Conservation (phyloP, 2,329 filamentous ascomycete species). For the Pseudogymnoascus sp. region DNA sequence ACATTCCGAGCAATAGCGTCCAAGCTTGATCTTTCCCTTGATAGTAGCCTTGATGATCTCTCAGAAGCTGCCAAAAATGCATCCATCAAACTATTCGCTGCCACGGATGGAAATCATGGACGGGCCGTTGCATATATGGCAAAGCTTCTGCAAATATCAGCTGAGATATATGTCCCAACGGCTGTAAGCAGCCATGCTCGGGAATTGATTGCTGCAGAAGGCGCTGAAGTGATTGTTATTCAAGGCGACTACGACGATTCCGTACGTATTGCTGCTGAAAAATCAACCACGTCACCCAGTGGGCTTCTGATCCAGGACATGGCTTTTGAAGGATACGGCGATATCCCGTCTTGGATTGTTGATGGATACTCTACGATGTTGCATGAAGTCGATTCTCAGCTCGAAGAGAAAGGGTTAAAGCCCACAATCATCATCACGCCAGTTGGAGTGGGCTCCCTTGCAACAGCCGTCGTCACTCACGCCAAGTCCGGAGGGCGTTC, state of each 20-base stretch:
- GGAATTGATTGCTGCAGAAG: slow-evolving; percentile 53
- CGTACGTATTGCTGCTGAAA: not conserved
- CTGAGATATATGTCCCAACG: slow-evolving; percentile 56
- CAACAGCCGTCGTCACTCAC: slow-evolving; percentile 59
- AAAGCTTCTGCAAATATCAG: slow-evolving; percentile 46
- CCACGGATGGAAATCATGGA: slow-evolving; percentile 73
- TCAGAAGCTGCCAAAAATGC: slow-evolving; percentile 27
- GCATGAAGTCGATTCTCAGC: slow-evolving; percentile 54
- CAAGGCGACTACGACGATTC: slow-evolving; percentile 54
- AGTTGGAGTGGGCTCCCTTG: slow-evolving; percentile 66
- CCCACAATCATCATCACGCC: slow-evolving; percentile 53
- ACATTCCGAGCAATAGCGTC: slow-evolving; percentile 43
- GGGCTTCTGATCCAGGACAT: slow-evolving; percentile 60
- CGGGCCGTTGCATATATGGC: slow-evolving; percentile 66
- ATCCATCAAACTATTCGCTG: slow-evolving; percentile 48
- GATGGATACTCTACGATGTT: slow-evolving; percentile 71
- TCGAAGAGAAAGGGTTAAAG: slow-evolving; percentile 41
- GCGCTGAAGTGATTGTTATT: slow-evolving; percentile 50
- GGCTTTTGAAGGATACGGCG: slow-evolving; percentile 49
- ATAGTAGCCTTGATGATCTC: slow-evolving; percentile 36
- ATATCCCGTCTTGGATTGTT: slow-evolving; percentile 65
- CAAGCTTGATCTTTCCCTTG: slow-evolving; percentile 29
- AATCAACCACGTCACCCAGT: slow-evolving; percentile 19
- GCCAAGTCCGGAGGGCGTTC: slow-evolving; percentile 46
- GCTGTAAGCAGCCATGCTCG: slow-evolving; percentile 50